Evolutionary conservation across 495 filamentous ascomycete species (phyloP).

Genomic region (Daldinia grandis): DNA sequence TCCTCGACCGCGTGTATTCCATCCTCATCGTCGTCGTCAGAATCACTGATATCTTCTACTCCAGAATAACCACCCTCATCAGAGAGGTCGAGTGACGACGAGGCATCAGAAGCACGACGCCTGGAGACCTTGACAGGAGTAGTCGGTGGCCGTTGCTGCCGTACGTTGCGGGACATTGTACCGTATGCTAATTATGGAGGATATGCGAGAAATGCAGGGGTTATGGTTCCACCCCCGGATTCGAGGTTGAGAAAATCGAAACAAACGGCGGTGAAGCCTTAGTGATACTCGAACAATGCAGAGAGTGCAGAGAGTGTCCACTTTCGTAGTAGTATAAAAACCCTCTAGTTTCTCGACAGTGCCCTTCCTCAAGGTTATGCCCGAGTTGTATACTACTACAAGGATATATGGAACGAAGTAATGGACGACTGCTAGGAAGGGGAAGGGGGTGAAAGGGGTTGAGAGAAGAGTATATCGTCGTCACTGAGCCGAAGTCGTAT

Average conservation of each 20-base stretch:
- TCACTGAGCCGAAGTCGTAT: constrained; percentile 36
- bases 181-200: constrained; percentile 12
- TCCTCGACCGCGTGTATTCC: constrained; percentile 78
- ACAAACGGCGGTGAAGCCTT: constrained; percentile 53
- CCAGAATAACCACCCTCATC: constrained; percentile 76
- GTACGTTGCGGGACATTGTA: constrained; percentile 62
- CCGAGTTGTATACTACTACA: constrained; percentile 3
- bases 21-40: constrained; percentile 75
- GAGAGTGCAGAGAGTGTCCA: constrained; percentile 1
- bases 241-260: constrained; percentile 32
- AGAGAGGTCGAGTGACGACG: constrained; percentile 60
- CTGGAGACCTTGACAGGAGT: constrained; percentile 52
- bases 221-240: constrained; percentile 33
- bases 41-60: constrained; percentile 80
- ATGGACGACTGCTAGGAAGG: constrained; percentile 15
- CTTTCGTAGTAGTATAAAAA: constrained; percentile 15
- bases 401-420: constrained; percentile 19
- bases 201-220: constrained; percentile 34
- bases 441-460: constrained; percentile 19
- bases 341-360: background rate
- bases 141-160: constrained; percentile 57
- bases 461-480: constrained; percentile 29
- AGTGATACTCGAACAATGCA: constrained; percentile 11
- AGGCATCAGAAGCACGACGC: constrained; percentile 52
- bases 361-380: constrained; percentile 4